A percentile compares a stretch with the other conserved stretches of the same genome.
phyloP scores from a whole-genome alignment of 1,139 yeast genomes.

The Kodamaea suecica region DNA sequence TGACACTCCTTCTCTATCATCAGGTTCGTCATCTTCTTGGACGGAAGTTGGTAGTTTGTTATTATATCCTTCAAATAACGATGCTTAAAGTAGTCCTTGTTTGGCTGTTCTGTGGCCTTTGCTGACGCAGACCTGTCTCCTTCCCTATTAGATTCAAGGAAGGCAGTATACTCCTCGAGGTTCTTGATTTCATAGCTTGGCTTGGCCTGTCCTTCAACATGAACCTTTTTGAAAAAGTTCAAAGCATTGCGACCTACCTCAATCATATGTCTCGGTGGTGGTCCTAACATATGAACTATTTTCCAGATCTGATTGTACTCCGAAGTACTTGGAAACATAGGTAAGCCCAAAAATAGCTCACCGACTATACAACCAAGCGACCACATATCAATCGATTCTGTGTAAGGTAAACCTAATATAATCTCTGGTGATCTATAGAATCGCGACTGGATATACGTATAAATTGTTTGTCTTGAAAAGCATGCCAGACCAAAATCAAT shows the following conservation, averaged over 20 bases:
- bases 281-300: slow-evolving; percentile 77
- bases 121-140: slow-evolving; percentile 26
- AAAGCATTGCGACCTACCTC: slow-evolving; percentile 87
- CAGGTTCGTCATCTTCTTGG: slow-evolving; percentile 63
- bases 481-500: slow-evolving; percentile 98
- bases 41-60: slow-evolving; percentile 69
- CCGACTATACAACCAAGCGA: slow-evolving; percentile 96
- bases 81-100: slow-evolving; percentile 81
- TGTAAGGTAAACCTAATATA: slow-evolving; percentile 82
- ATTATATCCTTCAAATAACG: slow-evolving; percentile 71
- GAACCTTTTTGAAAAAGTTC: slow-evolving; percentile 59
- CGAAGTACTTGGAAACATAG: slow-evolving; percentile 92
- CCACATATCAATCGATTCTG: slow-evolving; percentile 97
- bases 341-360: slow-evolving; percentile 87
- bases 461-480: slow-evolving; percentile 83
- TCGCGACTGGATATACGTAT: slow-evolving; percentile 92
- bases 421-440: slow-evolving; percentile 97
- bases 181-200: slow-evolving; percentile 31
- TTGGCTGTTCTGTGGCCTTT: slow-evolving; percentile 62
- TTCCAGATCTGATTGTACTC: slow-evolving; percentile 88
- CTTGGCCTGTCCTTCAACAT: slow-evolving; percentile 25
- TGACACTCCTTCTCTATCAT: slow-evolving; percentile 68
- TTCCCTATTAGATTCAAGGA: slow-evolving; percentile 26
- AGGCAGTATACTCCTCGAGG: slow-evolving; percentile 39
- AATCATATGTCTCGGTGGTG: slow-evolving; percentile 94